Base-by-base conservation (phyloP, 176 grass and related monocot species). In the Alloteropsis semialata region DNA sequence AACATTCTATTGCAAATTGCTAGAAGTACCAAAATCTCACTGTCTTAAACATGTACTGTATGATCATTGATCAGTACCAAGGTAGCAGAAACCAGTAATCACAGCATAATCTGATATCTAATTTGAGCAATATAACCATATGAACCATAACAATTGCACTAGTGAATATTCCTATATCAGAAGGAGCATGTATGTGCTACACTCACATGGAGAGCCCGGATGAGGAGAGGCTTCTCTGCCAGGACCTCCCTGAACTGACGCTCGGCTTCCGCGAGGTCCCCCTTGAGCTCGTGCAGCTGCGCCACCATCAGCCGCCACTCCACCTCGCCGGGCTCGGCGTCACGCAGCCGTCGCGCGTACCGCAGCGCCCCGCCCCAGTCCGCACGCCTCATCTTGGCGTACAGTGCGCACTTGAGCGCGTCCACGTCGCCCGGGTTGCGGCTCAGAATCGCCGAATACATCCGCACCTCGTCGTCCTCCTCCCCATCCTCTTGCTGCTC, bases 131-230 rank as follows among this genome's bases (percentile, higher is more conserved):
- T 45, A 24, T 75, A 48, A 43, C n/a, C 45, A 51, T 55, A 78
- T 42, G 16, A 61, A 63, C 7, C 72, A 34, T 11, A 88, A 13
- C 10, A 71, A 63, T 8, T 48, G 39, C 9, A 45, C 10, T 22
- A 41, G 21, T 53, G 42, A 42, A 68, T 13, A 55, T 10, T 58
- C 10, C n/a, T 24, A 49, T 25, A 37, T 58, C 6, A 42, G 60
- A 54, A 14, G 16, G 28, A 75, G 11, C 56, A 10, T 15, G 34
- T 48, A 24, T 58, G 18, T 30, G 24, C 4, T 39, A 37, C 66
- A 88, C 96, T 77, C 62, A 98, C 96, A 91, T 95, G 96, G 57
- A 95, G 90, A 85, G 96, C 96, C 81, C 82, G 86, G 60, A 91
- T 36, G 69, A 70, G 81, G 51, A 94, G 90, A 7, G 96, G 96